Percentiles rank a stretch among this genome's conserved stretches.
Conservation (phyloP, 2,329 filamentous ascomycete genomes). For the Colletotrichum sp. region DNA sequence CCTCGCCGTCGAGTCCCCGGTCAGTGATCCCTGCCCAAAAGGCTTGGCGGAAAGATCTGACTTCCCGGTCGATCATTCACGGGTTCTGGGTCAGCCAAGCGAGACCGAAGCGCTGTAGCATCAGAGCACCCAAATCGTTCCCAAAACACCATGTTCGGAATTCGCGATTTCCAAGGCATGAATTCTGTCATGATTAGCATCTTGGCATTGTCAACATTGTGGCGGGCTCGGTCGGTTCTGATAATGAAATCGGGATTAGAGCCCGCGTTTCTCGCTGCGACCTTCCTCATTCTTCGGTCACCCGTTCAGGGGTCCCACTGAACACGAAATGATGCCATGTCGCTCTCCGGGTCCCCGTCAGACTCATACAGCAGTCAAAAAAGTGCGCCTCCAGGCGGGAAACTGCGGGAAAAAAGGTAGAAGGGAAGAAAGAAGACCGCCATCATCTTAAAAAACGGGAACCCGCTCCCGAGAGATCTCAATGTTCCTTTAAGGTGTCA, state of each 20-base stretch:
- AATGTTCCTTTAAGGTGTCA: background rate
- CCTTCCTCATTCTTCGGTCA: constrained; percentile 5
- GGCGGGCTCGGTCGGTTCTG: background rate
- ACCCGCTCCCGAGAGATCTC: background rate
- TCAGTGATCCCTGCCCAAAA: background rate
- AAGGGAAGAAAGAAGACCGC: background rate
- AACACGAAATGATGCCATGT: background rate
- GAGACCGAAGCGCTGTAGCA: background rate
- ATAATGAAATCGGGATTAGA: background rate
- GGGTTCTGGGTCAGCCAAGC: background rate
- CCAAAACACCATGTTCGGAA: background rate
- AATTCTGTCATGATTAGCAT: background rate
- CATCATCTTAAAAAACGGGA: background rate
- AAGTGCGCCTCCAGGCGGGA: too few relatives aligned
- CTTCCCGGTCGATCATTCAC: background rate
- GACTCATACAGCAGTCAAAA: too few relatives aligned
- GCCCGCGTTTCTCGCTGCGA: background rate
- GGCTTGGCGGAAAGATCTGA: background rate
- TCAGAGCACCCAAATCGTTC: background rate
- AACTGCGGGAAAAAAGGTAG: too few relatives aligned
- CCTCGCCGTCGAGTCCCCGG: background rate
- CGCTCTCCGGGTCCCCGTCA: background rate
- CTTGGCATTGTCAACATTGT: background rate
- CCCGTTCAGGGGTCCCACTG: background rate
- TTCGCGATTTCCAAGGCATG: background rate